Evolutionary conservation across 2,329 filamentous ascomycete species (phyloP), one percentile per base, ranked within the genome.

Genomic region (Raffaelea albimanens): DNA sequence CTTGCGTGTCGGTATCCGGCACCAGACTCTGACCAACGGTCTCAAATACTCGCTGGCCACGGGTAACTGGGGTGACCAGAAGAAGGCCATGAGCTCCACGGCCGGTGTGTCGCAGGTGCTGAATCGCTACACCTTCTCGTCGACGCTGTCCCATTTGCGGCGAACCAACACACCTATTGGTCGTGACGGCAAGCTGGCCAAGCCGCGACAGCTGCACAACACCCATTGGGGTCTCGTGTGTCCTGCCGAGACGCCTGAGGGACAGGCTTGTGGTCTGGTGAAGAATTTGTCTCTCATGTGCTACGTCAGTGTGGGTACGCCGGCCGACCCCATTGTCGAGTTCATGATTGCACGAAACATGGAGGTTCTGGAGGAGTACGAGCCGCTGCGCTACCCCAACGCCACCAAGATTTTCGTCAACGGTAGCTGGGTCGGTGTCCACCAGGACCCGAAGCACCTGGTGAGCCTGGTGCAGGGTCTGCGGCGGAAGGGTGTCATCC

Each of bases 41-140:
- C 70, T 98, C 55, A 95, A 96, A 63, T 98, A 98, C 67, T 96
- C 93, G 45, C 74, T 98, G 52, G 91, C 93, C 22, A 98, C 93
- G 14, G 93, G 93, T 56, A 98, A 98, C 68, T 98, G 93, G 94
- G 94, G 93, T 61, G 93, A 98, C 56, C 93, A 98, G 71, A 98
- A 97, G 77, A 98, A 97, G 72, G 90, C 93, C 19, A 86, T 87
- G 58, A 91, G 85, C 57, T 87, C 90, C 1, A 97, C 94, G 54
- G 93, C 93, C 42, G 94, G 93, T 75, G 93, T 98, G 42, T 97
- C 91, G 43, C 93, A 98, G 68, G 94, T 98, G 68, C 70, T 98
- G 60, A 98, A 96, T 71, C 82, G 93, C 63, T 98, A 97, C 64
- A 97, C 94, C 0, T 98, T 96, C 61, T 83, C 93, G 16, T 98